Conservation (phyloP, 1,139 yeast genomes). For the Williopsis jadinii region DNA sequence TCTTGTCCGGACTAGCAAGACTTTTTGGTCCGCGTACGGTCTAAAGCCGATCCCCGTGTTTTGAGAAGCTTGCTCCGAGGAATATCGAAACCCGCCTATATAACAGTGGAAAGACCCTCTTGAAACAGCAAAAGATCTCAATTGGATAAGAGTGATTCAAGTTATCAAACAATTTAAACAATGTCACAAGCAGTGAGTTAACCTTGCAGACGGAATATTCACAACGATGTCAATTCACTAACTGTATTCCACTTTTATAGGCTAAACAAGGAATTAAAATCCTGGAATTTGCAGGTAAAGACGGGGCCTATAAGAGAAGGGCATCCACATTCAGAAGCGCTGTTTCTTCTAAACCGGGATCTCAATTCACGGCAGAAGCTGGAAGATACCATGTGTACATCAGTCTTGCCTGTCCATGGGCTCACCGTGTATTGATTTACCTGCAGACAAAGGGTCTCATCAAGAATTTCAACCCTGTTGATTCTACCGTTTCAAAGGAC, state of each 20-base stretch:
- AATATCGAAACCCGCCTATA: too few relatives aligned
- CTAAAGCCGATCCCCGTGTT: too few relatives aligned
- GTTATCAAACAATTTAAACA: background rate
- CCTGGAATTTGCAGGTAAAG: constrained; percentile 40
- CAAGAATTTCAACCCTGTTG: constrained; percentile 30
- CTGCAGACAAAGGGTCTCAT: constrained; percentile 75
- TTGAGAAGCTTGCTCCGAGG: too few relatives aligned
- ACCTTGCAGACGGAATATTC: background rate
- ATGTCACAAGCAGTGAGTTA: constrained; percentile 1
- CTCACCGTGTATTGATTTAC: constrained; percentile 76
- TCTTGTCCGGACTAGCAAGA: too few relatives aligned
- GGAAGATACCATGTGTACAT: constrained; percentile 85
- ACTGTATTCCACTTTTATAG: background rate
- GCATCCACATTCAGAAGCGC: constrained; percentile 47
- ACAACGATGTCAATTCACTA: background rate
- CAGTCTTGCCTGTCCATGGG: constrained; percentile 91
- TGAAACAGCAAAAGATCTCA: too few relatives aligned
- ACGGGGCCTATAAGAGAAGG: constrained; percentile 49
- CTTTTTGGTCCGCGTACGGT: too few relatives aligned
- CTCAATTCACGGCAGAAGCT: constrained; percentile 64
- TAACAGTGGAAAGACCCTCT: too few relatives aligned
- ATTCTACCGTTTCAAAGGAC: constrained; percentile 20
- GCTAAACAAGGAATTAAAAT: constrained; percentile 24
- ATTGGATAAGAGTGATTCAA: too few relatives aligned
- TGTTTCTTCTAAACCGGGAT: constrained; percentile 53